Percentiles rank a stretch among this genome's conserved stretches.
phyloP scores from a whole-genome alignment of 345 rosid genomes.

The Pugionium dolabratum region DNA sequence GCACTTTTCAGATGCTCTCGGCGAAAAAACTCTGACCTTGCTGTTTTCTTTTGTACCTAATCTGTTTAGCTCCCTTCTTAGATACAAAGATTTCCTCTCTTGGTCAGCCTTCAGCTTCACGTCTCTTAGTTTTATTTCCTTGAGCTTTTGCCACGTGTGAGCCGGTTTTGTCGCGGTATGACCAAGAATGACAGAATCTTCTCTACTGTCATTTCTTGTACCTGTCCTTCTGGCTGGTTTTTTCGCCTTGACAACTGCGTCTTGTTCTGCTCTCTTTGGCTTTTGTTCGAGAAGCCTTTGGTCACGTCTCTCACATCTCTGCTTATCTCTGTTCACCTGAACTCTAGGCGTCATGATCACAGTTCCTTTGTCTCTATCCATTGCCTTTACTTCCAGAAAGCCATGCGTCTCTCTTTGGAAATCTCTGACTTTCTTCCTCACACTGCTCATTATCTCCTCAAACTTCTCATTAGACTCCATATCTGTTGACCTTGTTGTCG shows the following conservation, averaged over 20 bases:
- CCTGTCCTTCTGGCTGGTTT: constrained; percentile 37
- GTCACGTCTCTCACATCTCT: constrained; percentile 43
- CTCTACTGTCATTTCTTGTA: constrained; percentile 36
- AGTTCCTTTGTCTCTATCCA: constrained; percentile 37
- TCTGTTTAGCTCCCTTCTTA: constrained; percentile 53
- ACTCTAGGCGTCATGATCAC: constrained; percentile 60
- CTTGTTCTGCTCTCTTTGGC: constrained; percentile 37
- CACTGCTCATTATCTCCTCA: constrained; percentile 47
- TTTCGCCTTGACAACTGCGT: constrained; percentile 25
- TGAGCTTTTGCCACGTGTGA: constrained; percentile 45
- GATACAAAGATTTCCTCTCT: constrained; percentile 69
- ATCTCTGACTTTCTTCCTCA: constrained; percentile 48
- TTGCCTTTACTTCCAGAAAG: constrained; percentile 33
- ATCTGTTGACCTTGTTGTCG: constrained; percentile 29
- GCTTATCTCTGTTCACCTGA: constrained; percentile 42
- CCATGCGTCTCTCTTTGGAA: constrained; percentile 37
- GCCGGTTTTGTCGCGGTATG: constrained; percentile 32
- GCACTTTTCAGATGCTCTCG: constrained; percentile 62
- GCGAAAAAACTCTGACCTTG: constrained; percentile 61
- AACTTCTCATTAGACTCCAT: constrained; percentile 45
- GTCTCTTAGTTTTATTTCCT: constrained; percentile 52
- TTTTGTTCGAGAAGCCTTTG: constrained; percentile 42
- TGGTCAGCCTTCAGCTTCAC: constrained; percentile 50
- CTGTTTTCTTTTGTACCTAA: constrained; percentile 49
- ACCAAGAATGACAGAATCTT: constrained; percentile 32